Evolutionary conservation across 441 rosid species (phyloP).

Genomic region (Sinapis alba): DNA sequence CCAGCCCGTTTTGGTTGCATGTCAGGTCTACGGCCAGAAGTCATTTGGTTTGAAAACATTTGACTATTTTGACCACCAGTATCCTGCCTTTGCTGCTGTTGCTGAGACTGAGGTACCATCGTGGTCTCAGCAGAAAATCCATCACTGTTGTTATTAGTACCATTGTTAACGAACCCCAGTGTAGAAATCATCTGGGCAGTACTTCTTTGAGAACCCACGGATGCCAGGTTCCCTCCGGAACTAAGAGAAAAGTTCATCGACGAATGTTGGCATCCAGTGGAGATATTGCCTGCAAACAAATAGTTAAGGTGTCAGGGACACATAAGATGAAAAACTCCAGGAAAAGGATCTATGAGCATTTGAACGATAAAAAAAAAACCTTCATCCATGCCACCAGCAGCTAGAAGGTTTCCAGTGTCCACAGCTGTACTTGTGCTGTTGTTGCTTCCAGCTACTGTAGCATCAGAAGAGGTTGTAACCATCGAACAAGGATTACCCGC

Average conservation of each 20-base stretch:
- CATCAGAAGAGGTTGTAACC: constrained; percentile 63
- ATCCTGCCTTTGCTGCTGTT: constrained; percentile 78
- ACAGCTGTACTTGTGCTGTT: constrained; percentile 52
- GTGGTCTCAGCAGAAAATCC: constrained; percentile 80
- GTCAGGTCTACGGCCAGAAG: constrained; percentile 61
- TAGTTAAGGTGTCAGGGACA: constrained; percentile 33
- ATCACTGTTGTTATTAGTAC: constrained; percentile 43
- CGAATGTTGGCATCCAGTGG: constrained; percentile 77
- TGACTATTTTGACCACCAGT: constrained; percentile 70
- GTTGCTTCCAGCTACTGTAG: constrained; percentile 58
- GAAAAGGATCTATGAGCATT: constrained; percentile 48
- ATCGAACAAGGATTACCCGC: constrained; percentile 54
- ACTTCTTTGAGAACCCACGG: constrained; percentile 60
- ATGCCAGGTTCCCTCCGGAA: constrained; percentile 76
- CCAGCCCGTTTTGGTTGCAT: constrained; percentile 78
- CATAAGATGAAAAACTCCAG: constrained; percentile 16
- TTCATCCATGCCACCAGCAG: constrained; percentile 56
- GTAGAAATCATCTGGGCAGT: constrained; percentile 95
- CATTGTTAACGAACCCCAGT: constrained; percentile 69
- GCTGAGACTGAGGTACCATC: constrained; percentile 64
- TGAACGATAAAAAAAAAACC: constrained; percentile 43
- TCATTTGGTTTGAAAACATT: constrained; percentile 66
- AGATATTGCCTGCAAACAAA: constrained; percentile 59
- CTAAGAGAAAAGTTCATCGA: constrained; percentile 64
- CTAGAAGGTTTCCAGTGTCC: constrained; percentile 54